A percentile compares a stretch with the other conserved stretches of the same genome.
Conservation (phyloP, 306 rosid species). For the Dalbergia cultrata region DNA sequence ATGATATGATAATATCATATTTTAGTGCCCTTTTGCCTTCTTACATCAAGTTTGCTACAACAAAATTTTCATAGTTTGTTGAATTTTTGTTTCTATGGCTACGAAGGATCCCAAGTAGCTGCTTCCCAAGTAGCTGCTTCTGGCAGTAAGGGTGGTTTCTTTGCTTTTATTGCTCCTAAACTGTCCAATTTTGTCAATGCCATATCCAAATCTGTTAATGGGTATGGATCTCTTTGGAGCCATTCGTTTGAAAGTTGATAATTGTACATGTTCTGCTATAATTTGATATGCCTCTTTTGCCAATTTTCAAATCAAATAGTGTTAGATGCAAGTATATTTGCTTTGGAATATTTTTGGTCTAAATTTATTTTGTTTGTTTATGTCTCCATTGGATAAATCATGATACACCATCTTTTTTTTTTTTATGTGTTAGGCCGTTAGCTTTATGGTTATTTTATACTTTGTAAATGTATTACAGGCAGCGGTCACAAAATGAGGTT, state of each 20-base stretch:
- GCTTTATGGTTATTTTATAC: too few species aligned
- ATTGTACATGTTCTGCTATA: slow-evolving; percentile 1
- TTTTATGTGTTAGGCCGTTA: too few species aligned
- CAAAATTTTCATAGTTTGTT: slow-evolving; percentile 22
- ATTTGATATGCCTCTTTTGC: slow-evolving; percentile 1
- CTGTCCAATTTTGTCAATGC: slow-evolving; percentile 66
- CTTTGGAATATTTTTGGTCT: slow-evolving; percentile 30
- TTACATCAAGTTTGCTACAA: slow-evolving; percentile 39
- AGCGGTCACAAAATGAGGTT: too few species aligned
- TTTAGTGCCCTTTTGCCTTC: slow-evolving; percentile 34
- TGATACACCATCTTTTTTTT: background rate
- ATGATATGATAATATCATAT: background rate
- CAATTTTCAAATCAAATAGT: background rate
- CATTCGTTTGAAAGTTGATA: background rate
- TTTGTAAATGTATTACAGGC: too few species aligned
- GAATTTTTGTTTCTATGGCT: slow-evolving; percentile 55
- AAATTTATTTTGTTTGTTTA: background rate
- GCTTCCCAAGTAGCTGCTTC: too few species aligned
- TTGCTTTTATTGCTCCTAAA: slow-evolving; percentile 74
- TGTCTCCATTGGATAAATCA: background rate
- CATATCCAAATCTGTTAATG: slow-evolving; percentile 80
- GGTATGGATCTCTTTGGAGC: slow-evolving; percentile 50
- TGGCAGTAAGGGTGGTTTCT: slow-evolving; percentile 58
- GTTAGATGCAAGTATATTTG: slow-evolving; percentile 25
- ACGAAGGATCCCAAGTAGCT: slow-evolving; percentile 69